Evolutionary conservation across 768 basidiomycete genomes (phyloP), one percentile per base, ranked within the genome.

Genomic region (Mycena metata): DNA sequence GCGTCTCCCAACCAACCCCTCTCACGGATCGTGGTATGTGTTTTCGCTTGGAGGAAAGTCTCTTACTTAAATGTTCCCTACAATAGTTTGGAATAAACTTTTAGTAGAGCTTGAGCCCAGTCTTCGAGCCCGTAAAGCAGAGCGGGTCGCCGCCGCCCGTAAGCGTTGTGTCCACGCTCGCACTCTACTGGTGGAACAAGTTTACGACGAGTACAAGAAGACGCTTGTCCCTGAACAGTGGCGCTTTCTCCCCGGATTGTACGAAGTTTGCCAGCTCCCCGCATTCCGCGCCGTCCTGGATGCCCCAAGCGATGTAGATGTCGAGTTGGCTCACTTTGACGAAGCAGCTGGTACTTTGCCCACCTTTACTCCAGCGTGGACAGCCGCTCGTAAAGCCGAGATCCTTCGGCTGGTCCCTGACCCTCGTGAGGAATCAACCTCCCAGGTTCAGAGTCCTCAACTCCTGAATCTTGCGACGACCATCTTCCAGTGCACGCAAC

Each of bases 11-110:
- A 35, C 15, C 52, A 4, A 45, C 63, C 9, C 66, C 67, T 23
- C 71, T 81, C 21, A 79, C 77, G 5, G 76, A 77, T 24, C 74
- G 73, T 23, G 69, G 80, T 81, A 66, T 1, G 73, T 67, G 3
- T 55, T 41, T 36, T 15, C 26, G 15, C 3, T 10, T 1, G 51
- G 16, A 52, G 51, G 2, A 36, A 16, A 2, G 11, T 16, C 5
- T 52, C n/a, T 52, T 33, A 36, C n/a, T 35, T n/a, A 13, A 5
- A 11, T 6, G 30, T 30, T 30, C 30, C 30, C n/a, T 52, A 3
- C 51, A n/a, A 21, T 54, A 79, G 78, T 64, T 30, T 77, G 78
- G 78, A 73, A 62, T 5, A 69, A 65, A 30, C 71, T 79, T 41
- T 67, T 56, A 33, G 71, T 73, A 4, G 49, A 51, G n/a, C 69